Conservation (phyloP, 306 rosid species). For the Biancaea sappan region DNA sequence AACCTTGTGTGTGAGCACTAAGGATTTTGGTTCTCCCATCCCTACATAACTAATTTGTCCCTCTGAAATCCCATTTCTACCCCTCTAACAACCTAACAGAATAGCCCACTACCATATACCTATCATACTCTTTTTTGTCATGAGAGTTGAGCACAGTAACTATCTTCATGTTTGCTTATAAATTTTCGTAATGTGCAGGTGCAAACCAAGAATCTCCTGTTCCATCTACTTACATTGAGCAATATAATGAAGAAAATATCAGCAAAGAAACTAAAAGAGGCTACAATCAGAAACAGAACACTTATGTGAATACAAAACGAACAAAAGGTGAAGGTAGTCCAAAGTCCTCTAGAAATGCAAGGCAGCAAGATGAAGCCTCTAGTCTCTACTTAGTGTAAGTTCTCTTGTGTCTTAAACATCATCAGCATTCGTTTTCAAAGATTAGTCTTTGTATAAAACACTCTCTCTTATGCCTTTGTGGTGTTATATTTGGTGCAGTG, state of each 20-base stretch:
- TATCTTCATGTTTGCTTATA: background rate
- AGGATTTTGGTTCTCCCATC: no score
- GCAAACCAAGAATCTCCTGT: slow-evolving; percentile 30
- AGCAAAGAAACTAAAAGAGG: slow-evolving; percentile 29
- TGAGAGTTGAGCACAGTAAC: background rate
- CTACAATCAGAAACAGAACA: slow-evolving; percentile 27
- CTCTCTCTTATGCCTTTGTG: slow-evolving; percentile 26
- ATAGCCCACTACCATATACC: no score
- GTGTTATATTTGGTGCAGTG: slow-evolving; percentile 58
- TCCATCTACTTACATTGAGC: slow-evolving; percentile 42
- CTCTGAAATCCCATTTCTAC: no score
- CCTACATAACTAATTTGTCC: no score
- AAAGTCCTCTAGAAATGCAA: slow-evolving; percentile 36
- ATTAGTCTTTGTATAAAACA: background rate
- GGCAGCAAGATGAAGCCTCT: slow-evolving; percentile 51
- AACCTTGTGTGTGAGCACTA: no score
- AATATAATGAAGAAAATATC: slow-evolving; percentile 33
- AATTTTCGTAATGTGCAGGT: slow-evolving; percentile 33
- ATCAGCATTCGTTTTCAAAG: slow-evolving; percentile 4
- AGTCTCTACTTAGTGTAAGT: slow-evolving; percentile 67
- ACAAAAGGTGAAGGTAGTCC: slow-evolving; percentile 19
- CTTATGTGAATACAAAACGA: slow-evolving; percentile 34
- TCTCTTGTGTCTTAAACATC: background rate
- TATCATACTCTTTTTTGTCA: no score
- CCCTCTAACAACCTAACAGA: no score